These are phyloP conservation scores for Pisolithus tinctorius DNA, from an alignment of 768 basidiomycete species.

Conservation along the genomic window DNA sequence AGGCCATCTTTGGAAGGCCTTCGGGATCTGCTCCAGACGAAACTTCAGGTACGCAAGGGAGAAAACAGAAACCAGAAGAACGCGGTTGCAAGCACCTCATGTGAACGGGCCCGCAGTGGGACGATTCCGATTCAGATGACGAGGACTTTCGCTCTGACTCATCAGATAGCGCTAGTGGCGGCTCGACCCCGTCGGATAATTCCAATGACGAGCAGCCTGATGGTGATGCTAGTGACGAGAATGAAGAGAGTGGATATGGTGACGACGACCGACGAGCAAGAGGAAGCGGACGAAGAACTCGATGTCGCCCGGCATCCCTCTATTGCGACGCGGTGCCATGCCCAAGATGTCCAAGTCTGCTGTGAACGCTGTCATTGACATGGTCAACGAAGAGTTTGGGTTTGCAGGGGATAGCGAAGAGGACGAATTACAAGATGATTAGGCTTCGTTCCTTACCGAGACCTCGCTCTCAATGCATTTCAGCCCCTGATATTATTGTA, in stretches of 20 bases:
- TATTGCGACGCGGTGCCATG: constrained; percentile 59
- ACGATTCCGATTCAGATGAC: constrained; percentile 30
- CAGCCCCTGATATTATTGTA: neutral
- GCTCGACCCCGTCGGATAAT: constrained; percentile 8
- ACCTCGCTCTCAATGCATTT: neutral
- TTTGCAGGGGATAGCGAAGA: constrained; percentile 31
- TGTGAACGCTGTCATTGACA: constrained; percentile 57
- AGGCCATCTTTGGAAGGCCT: constrained; percentile 46
- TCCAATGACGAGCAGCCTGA: constrained; percentile 27
- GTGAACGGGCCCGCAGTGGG: constrained; percentile 23
- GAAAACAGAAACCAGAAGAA: constrained; percentile 1
- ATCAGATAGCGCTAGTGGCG: constrained; percentile 37
- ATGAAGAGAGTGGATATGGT: constrained; percentile 25
- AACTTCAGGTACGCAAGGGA: neutral
- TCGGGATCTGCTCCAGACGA: constrained; percentile 1
- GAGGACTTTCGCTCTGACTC: constrained; percentile 28
- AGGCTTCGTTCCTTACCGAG: neutral
- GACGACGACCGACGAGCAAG: constrained; percentile 21
- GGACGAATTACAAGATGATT: constrained; percentile 46
- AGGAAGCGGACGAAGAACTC: constrained; percentile 38
- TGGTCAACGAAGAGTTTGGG: constrained; percentile 49
- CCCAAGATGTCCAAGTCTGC: constrained; percentile 35
- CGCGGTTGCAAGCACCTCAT: constrained; percentile 8
- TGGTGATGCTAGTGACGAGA: constrained; percentile 16
- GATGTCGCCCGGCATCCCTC: constrained; percentile 52